Evolutionary conservation across 768 basidiomycete species (phyloP).

Genomic region (Naematelia encephala): DNA sequence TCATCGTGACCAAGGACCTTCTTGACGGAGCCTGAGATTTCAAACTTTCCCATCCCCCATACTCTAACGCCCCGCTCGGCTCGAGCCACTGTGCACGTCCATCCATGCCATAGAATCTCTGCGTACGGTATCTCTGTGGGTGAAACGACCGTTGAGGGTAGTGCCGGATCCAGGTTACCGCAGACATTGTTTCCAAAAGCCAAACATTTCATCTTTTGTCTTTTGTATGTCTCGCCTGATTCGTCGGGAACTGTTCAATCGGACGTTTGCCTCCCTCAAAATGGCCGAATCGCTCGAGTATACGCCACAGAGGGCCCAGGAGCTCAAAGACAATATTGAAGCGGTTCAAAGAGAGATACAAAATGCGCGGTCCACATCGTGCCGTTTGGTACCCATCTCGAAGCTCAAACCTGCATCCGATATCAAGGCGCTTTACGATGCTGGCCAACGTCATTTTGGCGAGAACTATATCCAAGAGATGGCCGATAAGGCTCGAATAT

Average conservation of each 20-base stretch:
- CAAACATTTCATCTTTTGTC: slow-evolving; percentile 8
- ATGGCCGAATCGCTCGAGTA: slow-evolving; percentile 29
- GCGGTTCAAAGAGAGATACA: slow-evolving; percentile 42
- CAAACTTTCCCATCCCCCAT: not conserved
- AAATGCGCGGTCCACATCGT: slow-evolving; percentile 25
- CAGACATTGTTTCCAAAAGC: slow-evolving; percentile 32
- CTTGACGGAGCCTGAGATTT: slow-evolving; percentile 3
- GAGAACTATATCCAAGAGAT: slow-evolving; percentile 97
- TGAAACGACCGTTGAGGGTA: not conserved
- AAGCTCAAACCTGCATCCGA: slow-evolving; percentile 89
- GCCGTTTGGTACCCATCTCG: slow-evolving; percentile 78
- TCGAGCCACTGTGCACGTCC: slow-evolving; percentile 23
- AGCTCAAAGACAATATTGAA: slow-evolving; percentile 49
- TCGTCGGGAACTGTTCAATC: not conserved
- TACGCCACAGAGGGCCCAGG: slow-evolving; percentile 41
- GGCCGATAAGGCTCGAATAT: slow-evolving; percentile 76
- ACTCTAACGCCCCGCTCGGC: not conserved
- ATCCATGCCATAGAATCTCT: slow-evolving; percentile 23
- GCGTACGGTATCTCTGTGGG: not conserved
- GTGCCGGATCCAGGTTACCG: slow-evolving; percentile 22
- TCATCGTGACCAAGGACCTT: slow-evolving; percentile 18
- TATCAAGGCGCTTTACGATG: slow-evolving; percentile 74
- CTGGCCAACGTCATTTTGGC: slow-evolving; percentile 85
- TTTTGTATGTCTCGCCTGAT: not conserved
- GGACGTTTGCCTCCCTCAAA: not conserved